Base-by-base conservation (phyloP, 768 basidiomycete species). In the Mycena capillaripes region DNA sequence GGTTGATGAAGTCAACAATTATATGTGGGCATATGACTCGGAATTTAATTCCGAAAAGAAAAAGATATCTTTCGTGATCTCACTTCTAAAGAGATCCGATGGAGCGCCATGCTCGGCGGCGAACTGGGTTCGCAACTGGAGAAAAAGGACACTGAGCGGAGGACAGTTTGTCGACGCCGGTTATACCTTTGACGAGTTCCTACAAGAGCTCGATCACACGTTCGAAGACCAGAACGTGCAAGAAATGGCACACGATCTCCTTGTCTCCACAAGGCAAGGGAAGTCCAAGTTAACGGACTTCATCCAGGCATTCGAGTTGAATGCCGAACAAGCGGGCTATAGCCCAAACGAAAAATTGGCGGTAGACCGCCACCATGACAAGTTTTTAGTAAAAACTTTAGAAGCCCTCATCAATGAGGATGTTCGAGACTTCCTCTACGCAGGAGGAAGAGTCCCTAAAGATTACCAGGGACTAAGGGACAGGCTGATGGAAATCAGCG, bases 231-330 rank as follows among this genome's bases (percentile, higher is more conserved):
- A 40, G 27, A 68, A 68, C 48, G 27, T 25, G n/a, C 27, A 3
- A 19, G 1, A 32, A 68, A n/a, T n/a, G n/a, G n/a, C 25, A 29
- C 42, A 25, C 55, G 55, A 14, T 55, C 64, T 25, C 0, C 58
- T n/a, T 16, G 55, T 36, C 63, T 71, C 42, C 32, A 36, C 70
- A 71, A 32, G 70, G 70, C 9, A 64, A 63, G 29, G 21, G n/a
- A n/a, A 36, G 0, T 27, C 32, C 14, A n/a, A n/a, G n/a, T 25
- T 69, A 16, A 6, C 36, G 2, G 59, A 61, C 2, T 69, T 69
- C 36, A 21, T 69, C 10, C 46, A 61, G 38, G 46, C n/a, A 25
- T 69, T 69, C 29, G 68, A 69, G 32, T 42, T 69, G 38, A 56
- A 50, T 10, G 50, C 68, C 10, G 68, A 61, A 16, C 16, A 61